phyloP scores from a whole-genome alignment of 768 basidiomycete genomes.

The Cyclocybe aegerita region DNA sequence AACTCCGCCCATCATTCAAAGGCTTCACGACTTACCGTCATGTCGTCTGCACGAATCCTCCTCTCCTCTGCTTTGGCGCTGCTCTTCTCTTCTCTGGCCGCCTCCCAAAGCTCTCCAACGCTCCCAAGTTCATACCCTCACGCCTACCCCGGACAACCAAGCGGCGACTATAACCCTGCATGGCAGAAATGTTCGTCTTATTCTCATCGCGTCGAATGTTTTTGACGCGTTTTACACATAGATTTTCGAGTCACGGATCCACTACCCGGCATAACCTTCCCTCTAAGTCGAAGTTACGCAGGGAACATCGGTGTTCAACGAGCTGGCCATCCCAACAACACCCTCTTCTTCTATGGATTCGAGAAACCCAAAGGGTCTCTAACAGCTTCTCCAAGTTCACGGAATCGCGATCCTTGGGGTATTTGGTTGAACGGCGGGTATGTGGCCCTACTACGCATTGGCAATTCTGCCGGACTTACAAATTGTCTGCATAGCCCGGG shows the following conservation, averaged over 20 bases:
- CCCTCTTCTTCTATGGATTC: conserved; percentile 66
- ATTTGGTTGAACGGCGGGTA: conserved; percentile 78
- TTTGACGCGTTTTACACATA: conserved; percentile 17
- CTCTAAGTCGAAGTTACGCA: conserved; percentile 51
- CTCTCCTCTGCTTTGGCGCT: conserved; percentile 20
- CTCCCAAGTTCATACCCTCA: conserved; percentile 49
- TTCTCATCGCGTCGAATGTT: background rate
- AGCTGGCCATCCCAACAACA: conserved; percentile 59
- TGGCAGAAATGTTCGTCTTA: conserved; percentile 60
- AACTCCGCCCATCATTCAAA: conserved; percentile 2
- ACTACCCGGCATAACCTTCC: conserved; percentile 64
- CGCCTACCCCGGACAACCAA: conserved; percentile 44
- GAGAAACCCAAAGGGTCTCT: conserved; percentile 58
- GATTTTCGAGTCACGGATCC: conserved; percentile 58
- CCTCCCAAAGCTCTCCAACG: conserved; percentile 22
- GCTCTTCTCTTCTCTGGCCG: conserved; percentile 18
- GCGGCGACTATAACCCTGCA: conserved; percentile 46
- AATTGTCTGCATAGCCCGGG: conserved; percentile 51
- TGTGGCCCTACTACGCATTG: conserved; percentile 16
- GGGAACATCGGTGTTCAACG: conserved; percentile 66
- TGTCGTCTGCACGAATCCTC: conserved; percentile 17
- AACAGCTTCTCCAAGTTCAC: conserved; percentile 33
- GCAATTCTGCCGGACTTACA: background rate
- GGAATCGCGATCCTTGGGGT: conserved; percentile 56
- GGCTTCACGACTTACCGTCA: conserved; percentile 21